Base-by-base conservation (phyloP, 495 filamentous ascomycete genomes). In the Penicillium flavigenum region DNA sequence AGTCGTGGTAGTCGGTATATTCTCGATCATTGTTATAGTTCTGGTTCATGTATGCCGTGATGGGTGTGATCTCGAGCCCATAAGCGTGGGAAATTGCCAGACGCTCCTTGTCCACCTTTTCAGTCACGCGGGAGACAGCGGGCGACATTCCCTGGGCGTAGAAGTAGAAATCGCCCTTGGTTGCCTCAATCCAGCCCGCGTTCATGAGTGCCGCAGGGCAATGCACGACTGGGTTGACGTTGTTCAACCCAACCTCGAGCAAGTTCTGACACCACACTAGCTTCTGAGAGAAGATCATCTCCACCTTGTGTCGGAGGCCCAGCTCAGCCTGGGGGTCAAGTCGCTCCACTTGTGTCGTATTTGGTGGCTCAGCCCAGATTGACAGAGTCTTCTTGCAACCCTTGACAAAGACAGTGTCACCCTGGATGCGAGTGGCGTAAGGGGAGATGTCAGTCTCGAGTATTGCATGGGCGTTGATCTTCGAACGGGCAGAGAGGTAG, bases 141-240 rank as follows among this genome's bases (percentile, higher is more conserved):
- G 60, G 60, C 2, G 60, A 63, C 60, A 63, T 63, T 5, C 60
- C 60, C 27, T 63, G 60, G 16, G 56, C 60, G 14, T 63, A 63
- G 56, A 63, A 63, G 51, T 38, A 63, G 51, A 63, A 63, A 31
- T 63, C 60, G n/a, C 60, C 60, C 34, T 59, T 58, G 51, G 60
- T 63, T 10, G 60, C 56, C 47, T 63, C 60, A 41, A 63, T 59
- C 60, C 60, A 63, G 26, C 60, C 60, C 2, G 60, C 56, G 14
- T 63, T 63, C 60, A 63, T 63, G 38, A 63, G 60, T 7, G 51
- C 60, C 5, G 60, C 60, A 10, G 60, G 60, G 39, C 50, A 58
- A 45, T 63, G 60, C 20, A 63, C 60, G 41, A 63, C 60, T 12
- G 60, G 60, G 56, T 63, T 63, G 51, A 63, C 51, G 38, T 63